Evolutionary conservation across 768 basidiomycete species (phyloP).

Genomic region (Mycena pura): DNA sequence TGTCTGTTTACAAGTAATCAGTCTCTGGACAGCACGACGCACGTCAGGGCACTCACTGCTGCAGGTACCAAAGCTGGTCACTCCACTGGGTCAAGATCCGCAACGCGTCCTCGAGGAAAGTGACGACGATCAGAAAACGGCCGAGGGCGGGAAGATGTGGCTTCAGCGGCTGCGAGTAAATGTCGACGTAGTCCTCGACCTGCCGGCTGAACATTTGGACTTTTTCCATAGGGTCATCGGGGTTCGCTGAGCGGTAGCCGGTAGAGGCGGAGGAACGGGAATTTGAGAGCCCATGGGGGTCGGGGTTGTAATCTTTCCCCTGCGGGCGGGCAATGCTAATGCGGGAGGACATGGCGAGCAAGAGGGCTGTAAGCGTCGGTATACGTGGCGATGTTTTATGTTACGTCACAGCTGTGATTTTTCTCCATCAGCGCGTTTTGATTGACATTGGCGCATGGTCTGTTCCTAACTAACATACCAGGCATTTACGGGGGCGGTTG

Average conservation of each 20-base stretch:
- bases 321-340: slow-evolving; percentile 83
- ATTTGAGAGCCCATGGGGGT: slow-evolving; percentile 85
- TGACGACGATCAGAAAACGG: slow-evolving; percentile 96
- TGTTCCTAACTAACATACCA: no score
- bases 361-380: slow-evolving; percentile 37
- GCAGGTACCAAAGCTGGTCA: slow-evolving; percentile 98
- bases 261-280: slow-evolving; percentile 60
- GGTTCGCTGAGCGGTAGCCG: slow-evolving; percentile 82
- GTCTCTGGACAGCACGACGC: no score
- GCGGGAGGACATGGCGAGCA: slow-evolving; percentile 73
- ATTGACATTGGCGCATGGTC: neutral
- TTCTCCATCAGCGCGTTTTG: neutral
- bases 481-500: no score
- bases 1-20: slow-evolving; percentile 82
- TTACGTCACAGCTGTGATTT: slow-evolving; percentile 24
- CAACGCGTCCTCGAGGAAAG: slow-evolving; percentile 96
- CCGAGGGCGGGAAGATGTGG: slow-evolving; percentile 95
- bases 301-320: slow-evolving; percentile 61
- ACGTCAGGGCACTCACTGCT: slow-evolving; percentile 67
- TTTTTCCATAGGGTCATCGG: slow-evolving; percentile 84
- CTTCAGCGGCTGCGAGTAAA: slow-evolving; percentile 90
- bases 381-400: slow-evolving; percentile 50
- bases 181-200: slow-evolving; percentile 92
- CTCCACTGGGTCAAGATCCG: slow-evolving; percentile 94
- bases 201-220: slow-evolving; percentile 71